phyloP scores from a whole-genome alignment of 306 rosid genomes.

The Luffa acutangula region DNA sequence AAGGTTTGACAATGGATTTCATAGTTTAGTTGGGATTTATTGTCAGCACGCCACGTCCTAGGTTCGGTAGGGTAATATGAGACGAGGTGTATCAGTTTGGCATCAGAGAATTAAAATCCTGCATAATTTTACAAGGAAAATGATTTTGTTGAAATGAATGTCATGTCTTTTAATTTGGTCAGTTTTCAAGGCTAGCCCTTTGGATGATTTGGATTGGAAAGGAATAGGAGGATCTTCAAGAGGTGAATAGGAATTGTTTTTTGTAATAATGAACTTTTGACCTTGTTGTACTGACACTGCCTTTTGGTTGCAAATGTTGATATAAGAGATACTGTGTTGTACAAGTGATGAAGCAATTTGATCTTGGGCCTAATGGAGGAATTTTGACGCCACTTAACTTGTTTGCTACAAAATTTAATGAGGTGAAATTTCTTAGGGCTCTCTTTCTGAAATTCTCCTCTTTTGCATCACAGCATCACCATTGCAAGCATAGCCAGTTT shows the following conservation, averaged over 20 bases:
- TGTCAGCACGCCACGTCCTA: too few relatives aligned
- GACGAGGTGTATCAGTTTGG: too few relatives aligned
- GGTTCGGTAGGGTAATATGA: too few relatives aligned
- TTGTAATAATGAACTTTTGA: slow-evolving; percentile 67
- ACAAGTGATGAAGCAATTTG: slow-evolving; percentile 93
- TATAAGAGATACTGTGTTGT: slow-evolving; percentile 81
- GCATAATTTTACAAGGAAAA: too few relatives aligned
- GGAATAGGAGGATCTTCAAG: neutral
- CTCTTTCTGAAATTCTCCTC: neutral
- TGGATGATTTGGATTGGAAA: neutral
- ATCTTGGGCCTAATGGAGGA: slow-evolving; percentile 97
- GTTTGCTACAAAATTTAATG: slow-evolving; percentile 93
- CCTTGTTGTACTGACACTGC: slow-evolving; percentile 82
- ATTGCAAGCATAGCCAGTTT: neutral
- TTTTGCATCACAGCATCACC: neutral
- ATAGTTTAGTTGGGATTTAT: too few relatives aligned
- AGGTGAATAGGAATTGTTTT: neutral
- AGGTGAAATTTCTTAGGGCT: slow-evolving; percentile 36
- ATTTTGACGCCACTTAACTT: slow-evolving; percentile 86
- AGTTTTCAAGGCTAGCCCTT: neutral
- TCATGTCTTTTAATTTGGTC: neutral
- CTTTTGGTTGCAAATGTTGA: slow-evolving; percentile 69
- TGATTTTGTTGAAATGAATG: neutral
- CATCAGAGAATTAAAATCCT: too few relatives aligned
- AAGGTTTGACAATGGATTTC: too few relatives aligned